Evolutionary conservation across 2,329 filamentous ascomycete species (phyloP).

Genomic region (Alternaria rosae): DNA sequence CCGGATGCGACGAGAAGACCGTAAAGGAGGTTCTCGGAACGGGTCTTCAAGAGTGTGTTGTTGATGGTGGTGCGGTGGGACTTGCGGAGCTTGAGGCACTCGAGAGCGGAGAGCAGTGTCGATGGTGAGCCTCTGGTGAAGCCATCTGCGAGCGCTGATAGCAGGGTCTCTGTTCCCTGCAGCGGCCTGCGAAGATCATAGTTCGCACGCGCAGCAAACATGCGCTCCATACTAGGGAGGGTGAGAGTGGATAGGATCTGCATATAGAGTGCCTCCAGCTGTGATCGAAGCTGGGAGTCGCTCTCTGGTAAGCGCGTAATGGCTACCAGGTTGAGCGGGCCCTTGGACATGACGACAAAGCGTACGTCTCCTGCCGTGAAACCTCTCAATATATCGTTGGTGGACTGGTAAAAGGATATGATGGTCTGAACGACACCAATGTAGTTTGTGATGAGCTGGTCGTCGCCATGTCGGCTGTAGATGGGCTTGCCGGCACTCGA

Average conservation of each 20-base stretch:
- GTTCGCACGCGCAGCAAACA: constrained; percentile 91
- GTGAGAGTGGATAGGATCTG: constrained; percentile 96
- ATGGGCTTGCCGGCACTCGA: constrained; percentile 97
- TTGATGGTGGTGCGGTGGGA: constrained; percentile 86
- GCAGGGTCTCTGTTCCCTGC: constrained; percentile 86
- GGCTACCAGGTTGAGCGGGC: constrained; percentile 89
- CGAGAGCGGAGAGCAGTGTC: constrained; percentile 84
- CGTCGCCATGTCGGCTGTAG: constrained; percentile 92
- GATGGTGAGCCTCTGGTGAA: constrained; percentile 94
- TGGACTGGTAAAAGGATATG: constrained; percentile 92
- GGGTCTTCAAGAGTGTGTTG: constrained; percentile 80
- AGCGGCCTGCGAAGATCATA: constrained; percentile 89
- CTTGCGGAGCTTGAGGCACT: constrained; percentile 92
- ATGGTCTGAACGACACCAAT: constrained; percentile 97
- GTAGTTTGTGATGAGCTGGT: constrained; percentile 88
- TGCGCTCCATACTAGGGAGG: constrained; percentile 81
- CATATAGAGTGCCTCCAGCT: constrained; percentile 96
- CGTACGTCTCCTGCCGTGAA: constrained; percentile 88
- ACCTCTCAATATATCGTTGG: constrained; percentile 76
- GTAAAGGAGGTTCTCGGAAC: constrained; percentile 82
- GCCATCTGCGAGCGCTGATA: constrained; percentile 91
- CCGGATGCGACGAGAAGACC: constrained; percentile 93
- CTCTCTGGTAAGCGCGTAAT: constrained; percentile 94
- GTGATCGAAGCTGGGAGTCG: constrained; percentile 82
- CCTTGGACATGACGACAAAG: constrained; percentile 85